phyloP scores from a whole-genome alignment of 257 asterid genomes.

The Ehretia macrophylla region DNA sequence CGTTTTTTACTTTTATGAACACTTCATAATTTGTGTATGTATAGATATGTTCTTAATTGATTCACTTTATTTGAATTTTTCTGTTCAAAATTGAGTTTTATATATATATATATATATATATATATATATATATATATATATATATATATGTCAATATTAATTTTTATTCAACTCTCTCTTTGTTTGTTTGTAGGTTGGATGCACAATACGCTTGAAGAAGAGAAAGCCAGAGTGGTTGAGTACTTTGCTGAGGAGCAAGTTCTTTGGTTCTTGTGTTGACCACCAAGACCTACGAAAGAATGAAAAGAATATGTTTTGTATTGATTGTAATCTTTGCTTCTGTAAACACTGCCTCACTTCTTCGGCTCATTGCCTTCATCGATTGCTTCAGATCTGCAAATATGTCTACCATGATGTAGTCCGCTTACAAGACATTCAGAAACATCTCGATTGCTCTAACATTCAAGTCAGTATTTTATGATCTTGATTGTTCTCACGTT shows the following conservation, averaged over 20 bases:
- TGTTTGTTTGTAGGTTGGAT: constrained; percentile 43
- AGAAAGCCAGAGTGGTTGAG: constrained; percentile 46
- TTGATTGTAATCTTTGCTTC: constrained; percentile 52
- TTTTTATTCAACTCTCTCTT: not conserved
- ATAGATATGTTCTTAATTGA: too few species aligned
- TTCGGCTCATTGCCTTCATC: constrained; percentile 33
- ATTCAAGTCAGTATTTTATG: constrained; percentile 61
- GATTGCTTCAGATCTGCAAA: constrained; percentile 67
- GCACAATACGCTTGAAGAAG: constrained; percentile 27
- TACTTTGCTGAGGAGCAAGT: constrained; percentile 32
- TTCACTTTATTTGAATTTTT: too few species aligned
- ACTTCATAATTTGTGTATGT: too few species aligned
- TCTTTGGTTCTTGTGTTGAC: constrained; percentile 47
- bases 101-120: too few species aligned
- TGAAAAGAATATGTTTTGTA: constrained; percentile 65
- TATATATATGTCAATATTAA: too few species aligned
- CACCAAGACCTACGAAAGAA: constrained; percentile 49
- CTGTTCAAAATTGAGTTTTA: not conserved
- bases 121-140: too few species aligned
- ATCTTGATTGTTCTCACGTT: constrained; percentile 60
- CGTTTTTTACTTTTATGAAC: too few species aligned
- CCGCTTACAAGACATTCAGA: constrained; percentile 63
- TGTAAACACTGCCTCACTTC: constrained; percentile 57
- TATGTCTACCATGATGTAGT: constrained; percentile 74
- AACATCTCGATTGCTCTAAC: constrained; percentile 53